Percentiles rank a stretch among this genome's conserved stretches.
Evolutionary conservation across 129 eudicot species (phyloP).

Genomic region (Flaveria robusta): DNA sequence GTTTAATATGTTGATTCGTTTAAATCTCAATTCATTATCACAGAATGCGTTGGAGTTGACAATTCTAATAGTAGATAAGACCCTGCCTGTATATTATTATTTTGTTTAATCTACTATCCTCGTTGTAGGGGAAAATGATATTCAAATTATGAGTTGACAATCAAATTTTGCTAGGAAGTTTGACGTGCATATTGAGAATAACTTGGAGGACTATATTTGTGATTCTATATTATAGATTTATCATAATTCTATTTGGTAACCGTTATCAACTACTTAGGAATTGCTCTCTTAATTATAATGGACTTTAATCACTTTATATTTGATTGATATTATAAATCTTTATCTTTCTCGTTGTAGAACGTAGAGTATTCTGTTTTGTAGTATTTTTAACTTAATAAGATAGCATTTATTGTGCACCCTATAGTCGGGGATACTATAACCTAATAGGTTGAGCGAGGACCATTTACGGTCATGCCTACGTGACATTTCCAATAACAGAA

Average conservation of each 20-base stretch:
- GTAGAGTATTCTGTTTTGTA: too few relatives aligned
- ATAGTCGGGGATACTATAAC: too few relatives aligned
- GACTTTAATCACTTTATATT: too few relatives aligned
- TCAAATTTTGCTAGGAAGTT: neutral
- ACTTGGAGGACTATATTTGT: neutral
- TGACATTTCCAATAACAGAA: too few relatives aligned
- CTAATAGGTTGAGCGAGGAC: too few relatives aligned
- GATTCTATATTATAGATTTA: slow-evolving; percentile 4
- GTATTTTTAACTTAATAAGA: too few relatives aligned
- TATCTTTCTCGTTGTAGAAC: too few relatives aligned
- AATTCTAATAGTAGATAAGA: neutral
- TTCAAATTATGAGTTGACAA: neutral
- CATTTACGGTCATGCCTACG: too few relatives aligned
- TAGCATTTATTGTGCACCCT: too few relatives aligned
- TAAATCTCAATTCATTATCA: neutral
- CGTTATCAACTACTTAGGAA: neutral
- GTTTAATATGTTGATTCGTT: neutral
- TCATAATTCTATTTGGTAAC: neutral
- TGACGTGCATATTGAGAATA: neutral
- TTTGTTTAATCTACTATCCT: neutral
- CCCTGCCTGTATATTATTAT: neutral
- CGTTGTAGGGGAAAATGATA: neutral
- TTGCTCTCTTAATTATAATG: neutral
- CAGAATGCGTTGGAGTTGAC: neutral
- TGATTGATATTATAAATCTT: neutral